Conservation (phyloP, 805 yeast genomes). For the Kuraishia molischiana region DNA sequence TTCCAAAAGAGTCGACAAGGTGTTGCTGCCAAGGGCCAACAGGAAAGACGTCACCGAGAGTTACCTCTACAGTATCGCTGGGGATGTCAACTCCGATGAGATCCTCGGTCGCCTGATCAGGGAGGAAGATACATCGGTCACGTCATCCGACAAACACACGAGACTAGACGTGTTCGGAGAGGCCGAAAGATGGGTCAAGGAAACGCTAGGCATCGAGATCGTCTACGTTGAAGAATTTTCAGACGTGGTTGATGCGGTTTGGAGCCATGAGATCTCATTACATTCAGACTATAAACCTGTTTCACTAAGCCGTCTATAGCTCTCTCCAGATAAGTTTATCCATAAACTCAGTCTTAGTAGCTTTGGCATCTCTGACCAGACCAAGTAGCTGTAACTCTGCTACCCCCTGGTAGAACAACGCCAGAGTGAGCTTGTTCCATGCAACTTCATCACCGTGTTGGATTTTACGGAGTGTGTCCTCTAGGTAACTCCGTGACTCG, state of each 20-base stretch:
- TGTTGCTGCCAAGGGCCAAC: constrained; percentile 64
- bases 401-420: constrained; percentile 70
- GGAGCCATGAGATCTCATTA: constrained; percentile 40
- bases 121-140: constrained; percentile 15
- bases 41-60: constrained; percentile 59
- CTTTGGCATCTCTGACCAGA: constrained; percentile 46
- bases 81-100: constrained; percentile 7
- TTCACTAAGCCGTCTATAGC: constrained; percentile 19
- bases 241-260: constrained; percentile 65
- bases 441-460: constrained; percentile 21
- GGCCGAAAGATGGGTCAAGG: constrained; percentile 39
- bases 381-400: constrained; percentile 67
- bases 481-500: not conserved
- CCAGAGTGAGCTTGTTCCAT: constrained; percentile 57
- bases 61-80: constrained; percentile 25
- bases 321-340: constrained; percentile 71
- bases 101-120: constrained; percentile 11
- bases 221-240: constrained; percentile 66
- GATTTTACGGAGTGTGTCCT: not conserved
- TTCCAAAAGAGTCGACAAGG: constrained; percentile 44
- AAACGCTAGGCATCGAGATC: constrained; percentile 49
- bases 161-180: constrained; percentile 17
- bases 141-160: constrained; percentile 1
- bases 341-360: constrained; percentile 47
- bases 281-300: not conserved